Evolutionary conservation across 208 protist species (phyloP), one percentile per base, ranked within the genome.

Genomic region (Porcisia hertigi): DNA sequence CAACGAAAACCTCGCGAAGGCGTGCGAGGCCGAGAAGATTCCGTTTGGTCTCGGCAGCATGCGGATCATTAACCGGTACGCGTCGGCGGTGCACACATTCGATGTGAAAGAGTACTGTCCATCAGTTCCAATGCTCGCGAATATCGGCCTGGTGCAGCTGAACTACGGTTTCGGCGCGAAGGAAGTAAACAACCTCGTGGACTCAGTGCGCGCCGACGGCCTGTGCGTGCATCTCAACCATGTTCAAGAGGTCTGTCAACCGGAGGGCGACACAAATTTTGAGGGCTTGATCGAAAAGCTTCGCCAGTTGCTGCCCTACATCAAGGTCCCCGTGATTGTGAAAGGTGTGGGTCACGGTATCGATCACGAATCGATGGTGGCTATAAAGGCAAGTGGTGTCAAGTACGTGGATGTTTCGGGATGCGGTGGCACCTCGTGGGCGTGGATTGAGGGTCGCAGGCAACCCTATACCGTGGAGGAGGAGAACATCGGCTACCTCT

Each of bases 181-280:
- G 47, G 91, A 98, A 76, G 76, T 98, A 45, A 97, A 96, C 75
- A 89, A 92, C 36, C 80, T 98, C 20, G 83, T 97, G 23, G 79
- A 94, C 65, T 84, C 77, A 41, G 92, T 98, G 20, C 85, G 89
- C 7, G 94, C 94, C 11, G 94, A 98, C 59, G 94, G 90, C 20
- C 80, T 98, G 16, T 98, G 95, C 81, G 94, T 98, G 58, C 94
- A 98, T 76, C 79, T 98, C 16, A 98, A 98, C 82, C 94, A 96
- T 84, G 92, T 88, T 11, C 94, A 98, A 75, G 92, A 98, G 78
- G 82, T 88, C 8, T 96, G 92, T 76, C 94, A 98, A 77, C 94
- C 92, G n/a, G 92, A 98, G 78, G 94, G 94, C 30, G 94, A 98
- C 81, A 95, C 90, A 36, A 96, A 98, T 81, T 98, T 98, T 80